Evolutionary conservation across 176 grass and related monocot species (phyloP), one percentile per base, ranked within the genome.

Genomic region (Carex parvula): DNA sequence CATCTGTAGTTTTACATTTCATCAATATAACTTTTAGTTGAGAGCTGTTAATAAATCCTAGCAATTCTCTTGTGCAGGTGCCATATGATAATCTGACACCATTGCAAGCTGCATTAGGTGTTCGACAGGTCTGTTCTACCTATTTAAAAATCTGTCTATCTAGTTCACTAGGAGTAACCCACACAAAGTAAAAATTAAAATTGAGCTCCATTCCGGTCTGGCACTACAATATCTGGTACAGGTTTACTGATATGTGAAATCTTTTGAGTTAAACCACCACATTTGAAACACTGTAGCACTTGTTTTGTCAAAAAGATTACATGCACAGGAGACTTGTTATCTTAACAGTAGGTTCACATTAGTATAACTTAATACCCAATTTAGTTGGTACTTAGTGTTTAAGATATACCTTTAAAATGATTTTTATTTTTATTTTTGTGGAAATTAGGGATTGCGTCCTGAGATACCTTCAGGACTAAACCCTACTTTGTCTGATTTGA

Each of bases 101-200:
- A 0, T 88, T 99, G 86, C 96, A 99, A 95, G 96, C 96, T 84
- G 96, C 96, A 61, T 44, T 99, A 42, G 90, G 89, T 75, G 96
- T 99, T 63, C 90, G 93, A 85, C 96, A 93, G 96, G 96, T 98
- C 76, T 79, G 60, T 84, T 46, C 58, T 81, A 5, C 68, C 63
- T 72, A 32, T 79, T 78, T 57, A 18, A 56, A 22, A 13, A 37
- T 68, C 55, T 21, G 63, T 1, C n/a, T 65, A 52, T 21, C 32
- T 61, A 84, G 70, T 60, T 41, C 29, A 22, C 33, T 24, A 63
- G 18, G 41, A 58, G 17, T 67, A 61, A 32, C 22, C 50, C 17
- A 78, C 24, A 78, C 48, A 57, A 55, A 70, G 6, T 42, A 39
- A 70, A 17, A 39, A 42, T 12, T 70, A 42, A 70, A 78, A 55